Evolutionary conservation across 2,329 filamentous ascomycete genomes (phyloP), one percentile per base, ranked within the genome.

Genomic region (Kalaharituber pfeilii): DNA sequence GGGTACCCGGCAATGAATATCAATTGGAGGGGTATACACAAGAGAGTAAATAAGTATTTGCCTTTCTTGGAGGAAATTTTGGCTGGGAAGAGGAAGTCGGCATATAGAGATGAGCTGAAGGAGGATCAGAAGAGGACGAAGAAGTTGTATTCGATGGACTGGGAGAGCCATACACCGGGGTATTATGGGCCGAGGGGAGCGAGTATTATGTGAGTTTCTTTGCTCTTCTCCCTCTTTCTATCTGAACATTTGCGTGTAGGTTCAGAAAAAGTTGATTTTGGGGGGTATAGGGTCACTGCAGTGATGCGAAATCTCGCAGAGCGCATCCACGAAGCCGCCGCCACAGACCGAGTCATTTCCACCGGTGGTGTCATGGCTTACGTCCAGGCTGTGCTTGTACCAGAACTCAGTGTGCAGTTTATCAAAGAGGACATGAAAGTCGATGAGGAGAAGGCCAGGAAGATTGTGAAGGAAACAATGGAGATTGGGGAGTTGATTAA

Each of bases 181-280:
- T 94, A 94, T 68, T 94, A 94, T 67, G 87, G 87, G 1, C 76
- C 81, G 2, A 76, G 80, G 20, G 87, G 87, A 1, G 73, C 83
- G 51, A 77, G 77, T 50, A 69, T 76, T 51, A 85, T 94, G 75
- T 83, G 79, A 45, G 80, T 53, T 20, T 39, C 28, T 53, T 26
- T 49, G 33, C 36, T 53, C 51, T 44, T 47, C 27, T 53, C n/a
- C n/a, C n/a, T n/a, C n/a, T n/a, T n/a, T n/a, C n/a, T 42, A 50
- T 47, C 56, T 59, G 30, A 27, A 55, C 27, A 50, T 33, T 18
- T 13, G 30, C 8, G 63, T 66, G n/a, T 1, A 61, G 66, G 27
- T 65, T 65, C 26, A 70, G 67, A 57, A 60, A 70, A 28, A 67
- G 67, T 9, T 36, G 30, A 36, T 36, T 9, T 36, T 36, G 53